These are phyloP conservation scores for Hypoxylon intermedium DNA, from an alignment of 495 filamentous ascomycete species.

Conservation along the genomic window DNA sequence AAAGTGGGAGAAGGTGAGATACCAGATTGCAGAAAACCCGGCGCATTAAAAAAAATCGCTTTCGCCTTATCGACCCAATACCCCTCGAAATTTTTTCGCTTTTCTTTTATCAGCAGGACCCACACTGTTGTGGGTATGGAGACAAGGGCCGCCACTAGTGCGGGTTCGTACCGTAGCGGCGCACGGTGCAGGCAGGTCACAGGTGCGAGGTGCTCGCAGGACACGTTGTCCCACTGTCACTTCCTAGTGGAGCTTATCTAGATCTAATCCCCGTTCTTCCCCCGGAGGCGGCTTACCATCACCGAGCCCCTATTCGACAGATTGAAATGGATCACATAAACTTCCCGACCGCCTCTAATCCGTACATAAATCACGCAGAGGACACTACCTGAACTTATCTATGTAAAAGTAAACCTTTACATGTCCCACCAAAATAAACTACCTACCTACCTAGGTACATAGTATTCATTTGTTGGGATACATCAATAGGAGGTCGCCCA, in stretches of 20 bases:
- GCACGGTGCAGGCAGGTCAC: too few species aligned
- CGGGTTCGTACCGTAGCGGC: conserved; percentile 17
- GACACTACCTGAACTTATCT: too few species aligned
- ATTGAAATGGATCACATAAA: background rate
- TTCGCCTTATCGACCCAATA: conserved; percentile 23
- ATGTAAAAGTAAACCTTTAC: too few species aligned
- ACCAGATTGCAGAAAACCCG: conserved; percentile 6
- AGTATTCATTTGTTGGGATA: too few species aligned
- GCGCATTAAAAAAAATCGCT: conserved; percentile 17
- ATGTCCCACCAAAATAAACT: too few species aligned
- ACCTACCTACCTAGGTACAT: too few species aligned
- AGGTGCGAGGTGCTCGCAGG: too few species aligned
- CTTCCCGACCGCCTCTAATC: background rate
- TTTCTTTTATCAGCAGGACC: conserved; percentile 27
- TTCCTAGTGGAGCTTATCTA: conserved; percentile 29
- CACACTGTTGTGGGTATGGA: background rate
- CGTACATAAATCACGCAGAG: background rate
- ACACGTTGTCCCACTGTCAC: conserved; percentile 20
- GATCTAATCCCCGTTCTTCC: conserved; percentile 9
- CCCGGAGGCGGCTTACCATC: background rate
- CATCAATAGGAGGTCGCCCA: too few species aligned
- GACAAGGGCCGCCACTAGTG: background rate
- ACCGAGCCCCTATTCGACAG: background rate
- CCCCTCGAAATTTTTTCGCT: conserved; percentile 33
- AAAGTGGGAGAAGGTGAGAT: conserved; percentile 13